These are phyloP conservation scores for Trifolium fragiferum DNA, from an alignment of 306 rosid species.

Conservation along the genomic window DNA sequence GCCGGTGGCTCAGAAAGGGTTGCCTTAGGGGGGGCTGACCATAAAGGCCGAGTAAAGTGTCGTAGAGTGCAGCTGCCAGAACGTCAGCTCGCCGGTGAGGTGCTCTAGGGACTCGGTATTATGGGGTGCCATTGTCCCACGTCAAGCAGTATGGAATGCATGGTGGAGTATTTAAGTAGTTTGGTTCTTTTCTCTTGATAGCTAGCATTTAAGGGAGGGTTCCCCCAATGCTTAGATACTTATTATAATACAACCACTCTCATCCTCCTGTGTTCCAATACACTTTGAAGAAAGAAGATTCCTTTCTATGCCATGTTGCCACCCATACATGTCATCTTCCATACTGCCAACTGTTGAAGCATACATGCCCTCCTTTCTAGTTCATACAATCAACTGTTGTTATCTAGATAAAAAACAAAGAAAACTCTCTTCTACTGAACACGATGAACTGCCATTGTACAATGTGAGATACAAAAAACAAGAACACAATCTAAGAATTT, in stretches of 20 bases:
- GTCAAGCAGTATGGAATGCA: not conserved
- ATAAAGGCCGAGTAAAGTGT: no score
- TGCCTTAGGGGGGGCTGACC: no score
- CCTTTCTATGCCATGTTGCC: not conserved
- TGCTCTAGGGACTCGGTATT: not conserved
- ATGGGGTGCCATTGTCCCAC: not conserved
- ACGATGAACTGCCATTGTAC: not conserved
- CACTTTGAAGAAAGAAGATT: not conserved
- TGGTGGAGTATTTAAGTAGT: no score
- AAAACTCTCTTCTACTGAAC: not conserved
- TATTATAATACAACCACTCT: not conserved
- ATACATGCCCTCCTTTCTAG: no score
- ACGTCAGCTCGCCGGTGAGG: not conserved
- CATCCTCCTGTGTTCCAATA: not conserved
- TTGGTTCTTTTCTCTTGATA: not conserved
- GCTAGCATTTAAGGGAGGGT: not conserved
- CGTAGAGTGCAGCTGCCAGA: no score
- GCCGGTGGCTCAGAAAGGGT: no score
- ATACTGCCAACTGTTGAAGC: no score
- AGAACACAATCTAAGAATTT: constrained; percentile 1
- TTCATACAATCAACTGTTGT: not conserved
- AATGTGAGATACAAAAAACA: not conserved
- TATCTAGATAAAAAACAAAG: no score
- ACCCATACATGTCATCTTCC: not conserved
- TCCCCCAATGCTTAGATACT: not conserved